Evolutionary conservation across 2,329 filamentous ascomycete species (phyloP).

Genomic region (Aspergillus flavus): DNA sequence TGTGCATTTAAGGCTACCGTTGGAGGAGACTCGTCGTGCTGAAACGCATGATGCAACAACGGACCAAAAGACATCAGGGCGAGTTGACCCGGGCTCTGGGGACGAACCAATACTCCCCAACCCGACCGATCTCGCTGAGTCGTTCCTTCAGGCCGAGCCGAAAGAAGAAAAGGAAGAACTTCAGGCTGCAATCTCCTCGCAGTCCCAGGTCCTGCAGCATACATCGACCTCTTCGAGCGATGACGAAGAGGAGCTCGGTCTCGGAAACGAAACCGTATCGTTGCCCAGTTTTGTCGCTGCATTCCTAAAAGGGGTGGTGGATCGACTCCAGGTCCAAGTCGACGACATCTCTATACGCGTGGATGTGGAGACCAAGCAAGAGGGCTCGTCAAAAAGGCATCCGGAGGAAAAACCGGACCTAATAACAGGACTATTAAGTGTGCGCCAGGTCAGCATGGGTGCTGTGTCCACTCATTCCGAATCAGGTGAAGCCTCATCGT

Average conservation of each 20-base stretch:
- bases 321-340: conserved; percentile 58
- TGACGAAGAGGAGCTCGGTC: conserved; percentile 52
- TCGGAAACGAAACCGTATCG: conserved; percentile 58
- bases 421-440: conserved; percentile 37
- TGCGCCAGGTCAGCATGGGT: conserved; percentile 39
- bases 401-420: conserved; percentile 40
- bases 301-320: conserved; percentile 61
- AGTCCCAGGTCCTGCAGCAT: conserved; percentile 54
- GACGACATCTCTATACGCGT: conserved; percentile 55
- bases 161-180: conserved; percentile 59
- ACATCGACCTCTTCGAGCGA: conserved; percentile 51
- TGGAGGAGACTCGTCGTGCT: conserved; percentile 39
- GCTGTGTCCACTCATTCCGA: conserved; percentile 27
- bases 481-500: conserved; percentile 26
- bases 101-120: conserved; percentile 51
- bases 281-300: conserved; percentile 62
- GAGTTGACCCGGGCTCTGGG: conserved; percentile 28
- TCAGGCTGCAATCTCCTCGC: conserved; percentile 58
- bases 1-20: conserved; percentile 63
- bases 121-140: conserved; percentile 61
- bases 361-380: conserved; percentile 50
- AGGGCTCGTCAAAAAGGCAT: conserved; percentile 38
- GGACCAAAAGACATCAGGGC: conserved; percentile 14
- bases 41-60: conserved; percentile 32
- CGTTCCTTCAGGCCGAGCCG: conserved; percentile 62